Evolutionary conservation across 257 asterid species (phyloP), one percentile per base, ranked within the genome.

Genomic region (Nicotiana benthamiana): DNA sequence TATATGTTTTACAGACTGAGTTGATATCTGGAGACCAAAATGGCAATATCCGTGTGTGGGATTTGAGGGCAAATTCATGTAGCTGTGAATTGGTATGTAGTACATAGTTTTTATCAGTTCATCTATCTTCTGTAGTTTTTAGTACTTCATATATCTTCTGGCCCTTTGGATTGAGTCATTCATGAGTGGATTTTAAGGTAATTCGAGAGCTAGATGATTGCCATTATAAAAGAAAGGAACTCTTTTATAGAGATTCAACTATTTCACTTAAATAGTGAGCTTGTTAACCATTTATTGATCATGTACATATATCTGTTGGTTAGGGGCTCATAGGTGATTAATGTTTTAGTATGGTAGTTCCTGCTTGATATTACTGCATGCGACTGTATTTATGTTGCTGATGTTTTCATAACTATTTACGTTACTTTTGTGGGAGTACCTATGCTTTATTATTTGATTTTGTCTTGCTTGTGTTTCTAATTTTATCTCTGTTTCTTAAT

Each of bases 41-140:
- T 87, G 99, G 99, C 81, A 95, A 95, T 79, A 95, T 95, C 75
- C 98, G 99, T 67, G 98, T 95, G 18, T 95, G 99, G 99, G 99
- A 95, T 87, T 87, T 95, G 88, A 95, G 96, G 15, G 97, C 98
- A 82, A 95, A 93, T 90, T 90, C 99, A 75, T 95, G 99, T 90
- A 95, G 99, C 89, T 95, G 99, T 82, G 99, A 95, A 87, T 85
- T 93, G 91, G 99, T 95, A 84, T 17, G 93, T 76, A 13, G 72
- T 57, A 18, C 48, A 40, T 64, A 65, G 63, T 8, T 48, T 80
- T 48, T n/a, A 24, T 9, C 24, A 24, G 9, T 72, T 46, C 61
- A 6, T 48, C 46, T 72, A 46, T 46, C 24, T 48, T 72, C 8
- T 72, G 36, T 64, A 65, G 63, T 8, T 48, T 80, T 46, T n/a